Conservation (phyloP, 768 basidiomycete genomes). For the Phanerochaete sordida region DNA sequence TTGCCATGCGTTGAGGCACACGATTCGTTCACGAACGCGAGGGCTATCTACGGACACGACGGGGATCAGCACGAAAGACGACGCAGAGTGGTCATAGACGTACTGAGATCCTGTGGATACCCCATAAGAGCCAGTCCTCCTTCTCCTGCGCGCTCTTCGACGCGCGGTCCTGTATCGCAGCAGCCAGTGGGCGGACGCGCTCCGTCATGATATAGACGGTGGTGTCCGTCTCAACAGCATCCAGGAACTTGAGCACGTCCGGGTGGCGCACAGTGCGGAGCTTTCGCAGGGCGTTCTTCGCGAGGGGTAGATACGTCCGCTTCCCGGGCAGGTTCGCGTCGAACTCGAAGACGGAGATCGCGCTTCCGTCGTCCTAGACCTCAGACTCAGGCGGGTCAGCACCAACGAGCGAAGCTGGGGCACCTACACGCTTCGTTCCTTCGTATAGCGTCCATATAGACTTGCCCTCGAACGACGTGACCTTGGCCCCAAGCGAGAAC, state of each 20-base stretch:
- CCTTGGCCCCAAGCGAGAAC: slow-evolving; percentile 76
- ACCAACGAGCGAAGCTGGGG: background rate
- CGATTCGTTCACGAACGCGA: slow-evolving; percentile 87
- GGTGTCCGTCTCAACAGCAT: slow-evolving; percentile 86
- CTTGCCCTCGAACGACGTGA: slow-evolving; percentile 59
- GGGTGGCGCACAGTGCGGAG: slow-evolving; percentile 91
- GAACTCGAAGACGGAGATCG: slow-evolving; percentile 90
- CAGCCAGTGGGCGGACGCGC: slow-evolving; percentile 73
- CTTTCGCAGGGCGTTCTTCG: slow-evolving; percentile 87
- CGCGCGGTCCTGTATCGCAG: slow-evolving; percentile 58
- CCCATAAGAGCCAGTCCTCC: slow-evolving; percentile 94
- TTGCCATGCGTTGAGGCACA: slow-evolving; percentile 83
- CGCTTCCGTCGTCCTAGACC: slow-evolving; percentile 78
- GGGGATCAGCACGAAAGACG: background rate
- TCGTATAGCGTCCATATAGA: slow-evolving; percentile 86
- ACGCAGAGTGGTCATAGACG: slow-evolving; percentile 25
- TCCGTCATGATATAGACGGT: slow-evolving; percentile 93
- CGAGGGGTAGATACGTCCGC: slow-evolving; percentile 66
- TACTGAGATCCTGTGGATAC: slow-evolving; percentile 85
- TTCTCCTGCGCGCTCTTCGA: slow-evolving; percentile 58
- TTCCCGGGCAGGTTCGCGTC: slow-evolving; percentile 62
- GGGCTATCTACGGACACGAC: slow-evolving; percentile 58
- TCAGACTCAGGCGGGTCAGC: slow-evolving; percentile 9
- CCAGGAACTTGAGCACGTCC: slow-evolving; percentile 93
- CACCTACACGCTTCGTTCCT: slow-evolving; percentile 77